Base-by-base conservation (phyloP, 345 rosid genomes). In the Pugionium dolabratum region DNA sequence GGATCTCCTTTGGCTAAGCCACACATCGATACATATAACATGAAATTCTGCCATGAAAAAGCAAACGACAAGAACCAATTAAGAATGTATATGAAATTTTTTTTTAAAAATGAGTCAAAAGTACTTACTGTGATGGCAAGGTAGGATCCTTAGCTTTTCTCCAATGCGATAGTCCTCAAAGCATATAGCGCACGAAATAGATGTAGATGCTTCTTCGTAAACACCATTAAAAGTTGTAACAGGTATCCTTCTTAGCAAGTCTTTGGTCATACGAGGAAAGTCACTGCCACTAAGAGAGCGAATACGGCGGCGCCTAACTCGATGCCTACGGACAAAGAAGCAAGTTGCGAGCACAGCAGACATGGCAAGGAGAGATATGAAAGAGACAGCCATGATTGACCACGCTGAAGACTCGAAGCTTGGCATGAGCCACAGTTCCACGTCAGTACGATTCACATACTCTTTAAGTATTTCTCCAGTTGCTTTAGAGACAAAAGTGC, bases 321-420 rank as follows among this genome's bases (percentile, higher is more conserved):
- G 87, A 76, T 85, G 93, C 77, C 97, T 86, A 57, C 96, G 96
- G 34, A 91, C 90, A 43, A 91, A 91, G 86, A 94, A 94, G 75
- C 96, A 90, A 54, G 96, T 94, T 26, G 97, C 99, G 7, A 94
- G 84, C 37, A 88, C 88, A 10, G 97, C 99, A 59, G 99, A 88
- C 87, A 94, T 88, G 25, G 97, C 95, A 9, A 94, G 97, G 29
- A 94, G 80, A 59, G 91, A 88, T 67, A 94, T 85, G 68, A 91
- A 94, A 49, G 97, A 86, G 68, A 91, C 81, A 30, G 96, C 96
- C 95, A 94, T 90, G 61, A 94, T 86, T 18, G 97, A 88, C 99
- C 99, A 94, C 1, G 96, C 90, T 45, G 97, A 87, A 64, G 88
- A 81, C 67, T 86, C 89, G 39, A 83, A 84, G 77, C 81, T 84